Base-by-base conservation (phyloP, 2,329 filamentous ascomycete species). In the Exophiala viscosa region DNA sequence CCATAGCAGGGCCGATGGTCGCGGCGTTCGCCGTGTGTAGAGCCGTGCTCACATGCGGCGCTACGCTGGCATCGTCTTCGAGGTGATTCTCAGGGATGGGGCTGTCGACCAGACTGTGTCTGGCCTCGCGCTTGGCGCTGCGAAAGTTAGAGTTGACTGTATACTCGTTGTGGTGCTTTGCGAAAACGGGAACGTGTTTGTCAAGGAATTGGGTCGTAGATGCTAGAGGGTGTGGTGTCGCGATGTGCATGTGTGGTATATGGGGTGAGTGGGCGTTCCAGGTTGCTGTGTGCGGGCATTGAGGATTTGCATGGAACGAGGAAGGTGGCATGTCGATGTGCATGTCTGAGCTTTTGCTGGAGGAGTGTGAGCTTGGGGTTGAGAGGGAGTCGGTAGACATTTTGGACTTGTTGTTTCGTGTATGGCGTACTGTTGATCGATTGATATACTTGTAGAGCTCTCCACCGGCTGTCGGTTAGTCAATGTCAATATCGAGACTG, bases 151-250 rank as follows among this genome's bases (percentile, higher is more conserved):
- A 38, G 33, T 54, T 47, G 5, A 53, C 31, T 11, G 17, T 31
- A 45, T 40, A 53, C 36, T 56, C 56, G 23, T 32, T 23, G 46
- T 59, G 56, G 43, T 59, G 56, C 13, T 59, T 53, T 11, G 55
- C 43, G 41, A 58, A 58, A n/a, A 50, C 10, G 11, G 52, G 48
- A 28, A 59, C 56, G 41, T 59, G 52, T 28, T 55, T 55, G 49
- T 59, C 56, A 15, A 59, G 50, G 44, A 50, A 55, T 14, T 38
- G 35, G 9, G 50, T 15, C 9, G 55, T 39, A 5, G 51, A 42
- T 14, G 55, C 43, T 36, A 58, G 11, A 3, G 55, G 51, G 47
- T 58, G 55, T 8, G 55, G 51, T 18, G 51, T 57, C 23, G 54
- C 33, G 50, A 57, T 54, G 42, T 58, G 55, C 15, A 53, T 33